phyloP scores from a whole-genome alignment of 2,329 filamentous ascomycete genomes.

The Teratosphaeria viscida region DNA sequence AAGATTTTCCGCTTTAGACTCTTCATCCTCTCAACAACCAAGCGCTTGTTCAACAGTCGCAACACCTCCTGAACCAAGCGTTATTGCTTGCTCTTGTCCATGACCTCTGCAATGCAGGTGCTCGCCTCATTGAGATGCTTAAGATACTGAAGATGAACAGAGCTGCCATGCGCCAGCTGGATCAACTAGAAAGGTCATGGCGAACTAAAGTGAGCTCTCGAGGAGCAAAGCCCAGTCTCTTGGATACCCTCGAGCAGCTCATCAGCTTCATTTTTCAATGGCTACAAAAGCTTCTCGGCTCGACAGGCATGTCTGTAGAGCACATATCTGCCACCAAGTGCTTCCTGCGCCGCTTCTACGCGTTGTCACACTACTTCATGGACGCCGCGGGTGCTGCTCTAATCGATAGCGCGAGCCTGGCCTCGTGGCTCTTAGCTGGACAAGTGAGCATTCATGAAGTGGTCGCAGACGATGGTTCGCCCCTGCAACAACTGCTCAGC shows the following conservation, averaged over 20 bases:
- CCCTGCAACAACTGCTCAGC: neutral
- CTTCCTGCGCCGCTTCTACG: neutral
- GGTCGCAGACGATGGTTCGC: neutral
- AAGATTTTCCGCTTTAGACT: slow-evolving; percentile 25
- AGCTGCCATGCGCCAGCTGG: slow-evolving; percentile 2
- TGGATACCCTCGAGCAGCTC: neutral
- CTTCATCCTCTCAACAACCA: slow-evolving; percentile 39
- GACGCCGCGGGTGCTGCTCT: neutral
- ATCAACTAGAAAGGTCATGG: neutral
- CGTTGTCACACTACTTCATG: neutral
- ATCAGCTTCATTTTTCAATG: neutral
- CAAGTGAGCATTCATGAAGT: neutral
- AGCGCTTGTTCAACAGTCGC: slow-evolving; percentile 25
- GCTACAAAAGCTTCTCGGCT: neutral
- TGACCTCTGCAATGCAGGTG: slow-evolving; percentile 5
- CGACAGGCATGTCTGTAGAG: neutral
- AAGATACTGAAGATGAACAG: neutral
- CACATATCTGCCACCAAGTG: neutral
- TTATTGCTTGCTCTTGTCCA: slow-evolving; percentile 12
- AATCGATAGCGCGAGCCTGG: neutral
- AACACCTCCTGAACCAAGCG: slow-evolving; percentile 10
- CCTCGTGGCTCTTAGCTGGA: neutral
- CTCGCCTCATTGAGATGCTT: neutral
- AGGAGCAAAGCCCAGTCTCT: neutral
- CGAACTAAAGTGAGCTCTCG: neutral